Evolutionary conservation across 2,329 filamentous ascomycete genomes (phyloP).

Genomic region (Ophiosphaerella narmari): DNA sequence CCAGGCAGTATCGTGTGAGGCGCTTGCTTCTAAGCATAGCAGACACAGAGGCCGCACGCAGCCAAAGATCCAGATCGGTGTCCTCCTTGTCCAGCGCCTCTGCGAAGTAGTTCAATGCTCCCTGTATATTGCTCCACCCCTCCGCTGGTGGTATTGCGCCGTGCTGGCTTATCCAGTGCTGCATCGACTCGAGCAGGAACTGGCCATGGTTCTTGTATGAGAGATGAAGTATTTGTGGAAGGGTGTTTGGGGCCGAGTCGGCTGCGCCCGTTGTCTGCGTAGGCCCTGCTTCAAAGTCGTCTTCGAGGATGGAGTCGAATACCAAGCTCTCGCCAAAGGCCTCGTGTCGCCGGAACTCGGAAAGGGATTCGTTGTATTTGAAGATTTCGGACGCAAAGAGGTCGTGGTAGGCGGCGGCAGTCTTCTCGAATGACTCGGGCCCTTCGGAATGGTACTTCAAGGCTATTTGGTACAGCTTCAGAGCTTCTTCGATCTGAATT

Average conservation of each 20-base stretch:
- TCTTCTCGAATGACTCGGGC: conserved; percentile 73
- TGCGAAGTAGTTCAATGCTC: conserved; percentile 59
- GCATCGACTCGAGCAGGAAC: conserved; percentile 79
- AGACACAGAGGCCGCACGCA: conserved; percentile 62
- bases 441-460: conserved; percentile 91
- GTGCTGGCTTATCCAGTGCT: conserved; percentile 51
- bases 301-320: conserved; percentile 47
- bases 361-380: conserved; percentile 82
- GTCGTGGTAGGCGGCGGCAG: conserved; percentile 77
- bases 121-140: conserved; percentile 25
- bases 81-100: conserved; percentile 69
- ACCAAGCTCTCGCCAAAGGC: conserved; percentile 52
- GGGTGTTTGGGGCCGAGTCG: conserved; percentile 76
- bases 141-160: conserved; percentile 42
- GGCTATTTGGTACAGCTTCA: conserved; percentile 91
- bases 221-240: conserved; percentile 88
- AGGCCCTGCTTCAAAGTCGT: conserved; percentile 45
- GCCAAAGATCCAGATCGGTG: conserved; percentile 67
- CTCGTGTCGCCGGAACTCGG: conserved; percentile 78
- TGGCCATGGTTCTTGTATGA: conserved; percentile 96
- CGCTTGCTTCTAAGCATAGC: conserved; percentile 62
- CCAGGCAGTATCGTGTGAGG: conserved; percentile 64
- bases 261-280: conserved; percentile 62
- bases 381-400: conserved; percentile 95
- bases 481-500: conserved; percentile 93